Base-by-base conservation (phyloP, 2,329 filamentous ascomycete species). In the Lasiodiplodia sp. region DNA sequence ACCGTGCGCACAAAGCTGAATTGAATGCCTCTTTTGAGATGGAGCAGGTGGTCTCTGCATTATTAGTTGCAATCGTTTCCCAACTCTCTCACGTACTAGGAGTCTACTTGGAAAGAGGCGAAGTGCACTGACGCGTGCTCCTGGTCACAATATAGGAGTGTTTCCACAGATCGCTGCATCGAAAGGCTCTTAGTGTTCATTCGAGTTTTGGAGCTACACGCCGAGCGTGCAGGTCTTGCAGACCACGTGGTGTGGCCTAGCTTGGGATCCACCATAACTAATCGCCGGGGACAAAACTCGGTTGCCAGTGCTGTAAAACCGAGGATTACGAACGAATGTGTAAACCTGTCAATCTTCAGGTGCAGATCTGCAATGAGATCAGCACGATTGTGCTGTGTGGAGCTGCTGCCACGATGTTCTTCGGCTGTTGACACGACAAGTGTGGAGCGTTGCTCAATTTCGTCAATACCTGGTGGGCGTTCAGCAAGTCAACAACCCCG, bases 401-500 rank as follows among this genome's bases (percentile, higher is more conserved):
- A 47, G 44, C n/a, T 10, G n/a, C 28, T 49, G 58, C 44, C 58
- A 51, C 58, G 58, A 23, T 47, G 18, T 7, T 47, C 18, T 47
- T 47, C 44, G 44, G 47, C 23, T 63, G 40, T 23, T 31, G 16
- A 25, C 16, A 21, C 25, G 6, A 37, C 28, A 56, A 8, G 34
- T 49, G 58, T 63, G 58, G 58, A 63, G 58, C 58, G 47, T 34
- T 49, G 25, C 40, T 49, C 40, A 37, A 8, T 47, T 47, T 47
- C 44, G 44, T 47, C 44, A 21, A n/a, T 47, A 47, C 16, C 44
- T 47, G 44, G 18, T n/a, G 12, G n/a, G 6, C 44, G 18, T 21
- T n/a, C 11, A n/a, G 44, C 44, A 47, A 47, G 11, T 47, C 44
- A 21, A 47, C 44, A 3, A 18, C 44, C 10, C 18, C 44, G 44